Conservation (phyloP, 148 eudicot genomes). For the Cornus controversa region DNA sequence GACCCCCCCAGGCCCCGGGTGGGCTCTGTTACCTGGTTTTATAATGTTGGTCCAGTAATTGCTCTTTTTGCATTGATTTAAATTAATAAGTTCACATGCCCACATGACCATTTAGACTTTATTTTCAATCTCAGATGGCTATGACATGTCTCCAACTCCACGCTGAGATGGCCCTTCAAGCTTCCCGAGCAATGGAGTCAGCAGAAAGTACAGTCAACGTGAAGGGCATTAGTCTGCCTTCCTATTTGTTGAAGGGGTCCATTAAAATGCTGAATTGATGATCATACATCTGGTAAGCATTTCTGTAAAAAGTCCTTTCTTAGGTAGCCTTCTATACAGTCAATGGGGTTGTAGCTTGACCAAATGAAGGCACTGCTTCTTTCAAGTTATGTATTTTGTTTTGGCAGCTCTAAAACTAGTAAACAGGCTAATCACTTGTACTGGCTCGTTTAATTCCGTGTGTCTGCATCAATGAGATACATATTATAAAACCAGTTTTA, state of each 20-base stretch:
- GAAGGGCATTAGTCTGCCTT: constrained; percentile 49
- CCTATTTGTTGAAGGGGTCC: constrained; percentile 46
- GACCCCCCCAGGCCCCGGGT: too few relatives aligned
- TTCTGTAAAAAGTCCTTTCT: neutral
- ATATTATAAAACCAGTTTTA: neutral
- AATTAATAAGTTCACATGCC: neutral
- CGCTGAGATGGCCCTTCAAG: constrained; percentile 90
- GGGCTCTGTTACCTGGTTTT: neutral
- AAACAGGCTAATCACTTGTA: neutral
- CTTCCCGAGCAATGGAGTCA: constrained; percentile 74
- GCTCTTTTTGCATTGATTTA: neutral
- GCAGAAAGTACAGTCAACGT: constrained; percentile 30
- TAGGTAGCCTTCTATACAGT: neutral
- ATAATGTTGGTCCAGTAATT: neutral
- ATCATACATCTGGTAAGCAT: constrained; percentile 15
- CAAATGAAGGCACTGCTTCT: neutral
- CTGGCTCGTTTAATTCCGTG: neutral
- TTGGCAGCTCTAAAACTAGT: neutral
- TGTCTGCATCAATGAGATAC: neutral
- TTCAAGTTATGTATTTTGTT: neutral
- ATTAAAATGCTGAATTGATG: constrained; percentile 30
- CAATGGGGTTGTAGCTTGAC: neutral
- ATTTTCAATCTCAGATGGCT: constrained; percentile 59
- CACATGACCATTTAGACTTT: neutral
- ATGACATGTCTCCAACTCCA: constrained; percentile 90